Evolutionary conservation across 495 filamentous ascomycete genomes (phyloP), one percentile per base, ranked within the genome.

Genomic region (Hypomontagnella submonticulosa): DNA sequence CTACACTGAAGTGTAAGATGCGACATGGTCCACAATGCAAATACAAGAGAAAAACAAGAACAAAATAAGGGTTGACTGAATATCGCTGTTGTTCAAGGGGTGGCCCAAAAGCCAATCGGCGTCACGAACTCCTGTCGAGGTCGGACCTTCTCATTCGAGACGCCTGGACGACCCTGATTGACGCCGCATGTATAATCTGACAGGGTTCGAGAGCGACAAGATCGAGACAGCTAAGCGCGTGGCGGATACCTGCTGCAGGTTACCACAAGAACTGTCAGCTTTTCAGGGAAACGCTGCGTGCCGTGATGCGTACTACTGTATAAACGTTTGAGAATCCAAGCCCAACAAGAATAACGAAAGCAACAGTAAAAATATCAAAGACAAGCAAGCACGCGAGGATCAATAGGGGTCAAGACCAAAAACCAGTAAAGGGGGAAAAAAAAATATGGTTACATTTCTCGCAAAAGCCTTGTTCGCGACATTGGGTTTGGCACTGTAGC

Each of bases 121-220:
- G 66, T 72, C 55, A 57, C 60, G 57, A 71, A 61, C 52, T 60
- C 48, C 44, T 48, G 62, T 67, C 66, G 56, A 70, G 69, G 72
- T 72, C 76, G 72, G 72, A 73, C 71, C 76, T 75, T 68, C 58
- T 75, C 73, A 76, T 80, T 82, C 78, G 79, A 81, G 75, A 74
- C 76, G 75, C 77, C 73, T 74, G 68, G 72, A 73, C 64, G 73
- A 76, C 77, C 79, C 80, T 77, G 75, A 79, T 79, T 75, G 71
- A 72, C 76, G 79, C 79, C 74, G 79, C 79, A 82, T 80, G 76
- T 73, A 75, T 70, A 68, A 51, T 42, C 58, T 67, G 61, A 69
- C 53, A 68, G 56, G 51, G 66, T 68, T 67, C 43, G 66, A 57
- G 44, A 44, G 50, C 56, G 19, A 53, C 30, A 52, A 30, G 53